Base-by-base conservation (phyloP, 2,329 filamentous ascomycete genomes). In the Clonostachys chloroleuca region DNA sequence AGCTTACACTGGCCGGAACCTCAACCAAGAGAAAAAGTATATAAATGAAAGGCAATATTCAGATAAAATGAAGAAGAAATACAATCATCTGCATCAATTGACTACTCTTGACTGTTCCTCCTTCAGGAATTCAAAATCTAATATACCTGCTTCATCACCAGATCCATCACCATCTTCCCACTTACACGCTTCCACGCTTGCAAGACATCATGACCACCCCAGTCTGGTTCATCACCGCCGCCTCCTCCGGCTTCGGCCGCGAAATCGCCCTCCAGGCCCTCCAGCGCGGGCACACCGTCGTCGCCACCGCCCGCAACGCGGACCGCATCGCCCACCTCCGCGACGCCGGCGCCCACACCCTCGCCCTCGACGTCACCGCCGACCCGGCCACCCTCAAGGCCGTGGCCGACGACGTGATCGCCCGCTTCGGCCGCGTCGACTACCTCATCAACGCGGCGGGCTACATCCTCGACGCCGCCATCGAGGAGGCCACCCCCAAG, bases 151-250 rank as follows among this genome's bases (percentile, higher is more conserved):
- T 30, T 30, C 24, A 30, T 30, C 24, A 30, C 24, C 24, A 30
- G 24, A 30, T 30, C 24, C 24, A 30, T 10, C 24, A 30, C 24
- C 24, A 30, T 3, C 24, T 30, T 3, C 8, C 3, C 24, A 10
- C 24, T 30, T 30, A 30, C 24, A 30, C 24, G 24, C 24, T 30
- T 30, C 8, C 24, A 30, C 24, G 24, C 24, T 39, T 39, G n/a
- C 20, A 34, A 44, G 14, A 30, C n/a, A 44, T 17, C 20, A 34
- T 40, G 5, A 39, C 37, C 34, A 52, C 51, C 4, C 66, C 63
- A 41, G 67, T 76, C 33, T 81, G 78, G 76, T 71, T 81, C 60
- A 72, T 81, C 55, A 72, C 70, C 12, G 77, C 74, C 24, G 68
- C 68, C 42, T 75, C 74, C 18, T 75, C 69, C 16, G 77, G 78